Conservation (phyloP, 2,329 filamentous ascomycete species). For the Cercospora zeina region DNA sequence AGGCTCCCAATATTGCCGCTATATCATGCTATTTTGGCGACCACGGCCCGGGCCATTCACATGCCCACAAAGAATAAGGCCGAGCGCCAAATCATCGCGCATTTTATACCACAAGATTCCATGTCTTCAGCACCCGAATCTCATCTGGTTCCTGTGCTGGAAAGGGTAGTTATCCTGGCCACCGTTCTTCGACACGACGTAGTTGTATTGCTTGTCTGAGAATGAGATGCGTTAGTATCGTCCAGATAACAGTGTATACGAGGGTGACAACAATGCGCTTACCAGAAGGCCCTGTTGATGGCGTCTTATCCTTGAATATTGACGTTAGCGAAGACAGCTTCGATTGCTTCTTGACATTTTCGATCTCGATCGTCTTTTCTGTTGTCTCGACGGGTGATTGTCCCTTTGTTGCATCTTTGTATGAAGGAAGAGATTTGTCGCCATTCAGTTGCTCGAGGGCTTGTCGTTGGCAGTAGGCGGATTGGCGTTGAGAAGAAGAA, state of each 20-base stretch:
- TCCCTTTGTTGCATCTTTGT: slow-evolving; percentile 14
- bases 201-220: neutral
- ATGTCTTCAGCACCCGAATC: slow-evolving; percentile 6
- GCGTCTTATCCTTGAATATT: slow-evolving; percentile 1
- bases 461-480: neutral
- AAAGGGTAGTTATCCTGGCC: neutral
- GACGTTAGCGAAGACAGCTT: slow-evolving; percentile 8
- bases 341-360: slow-evolving; percentile 1
- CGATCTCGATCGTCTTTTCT: slow-evolving; percentile 7
- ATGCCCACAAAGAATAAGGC: neutral
- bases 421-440: slow-evolving; percentile 17
- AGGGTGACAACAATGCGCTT: neutral
- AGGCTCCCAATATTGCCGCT: neutral
- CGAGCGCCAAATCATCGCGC: neutral
- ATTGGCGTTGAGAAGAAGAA: neutral
- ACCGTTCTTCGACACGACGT: neutral
- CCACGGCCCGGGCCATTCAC: neutral
- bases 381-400: slow-evolving; percentile 9
- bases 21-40: neutral
- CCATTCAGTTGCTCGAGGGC: slow-evolving; percentile 1
- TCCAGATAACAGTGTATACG: neutral
- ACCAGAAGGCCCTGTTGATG: neutral
- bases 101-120: neutral
- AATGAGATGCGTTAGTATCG: neutral
- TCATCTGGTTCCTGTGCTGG: slow-evolving; percentile 6